A percentile compares a stretch with the other conserved stretches of the same genome.
phyloP scores from a whole-genome alignment of 176 grass and related monocot species.

The Alloteropsis semialata region DNA sequence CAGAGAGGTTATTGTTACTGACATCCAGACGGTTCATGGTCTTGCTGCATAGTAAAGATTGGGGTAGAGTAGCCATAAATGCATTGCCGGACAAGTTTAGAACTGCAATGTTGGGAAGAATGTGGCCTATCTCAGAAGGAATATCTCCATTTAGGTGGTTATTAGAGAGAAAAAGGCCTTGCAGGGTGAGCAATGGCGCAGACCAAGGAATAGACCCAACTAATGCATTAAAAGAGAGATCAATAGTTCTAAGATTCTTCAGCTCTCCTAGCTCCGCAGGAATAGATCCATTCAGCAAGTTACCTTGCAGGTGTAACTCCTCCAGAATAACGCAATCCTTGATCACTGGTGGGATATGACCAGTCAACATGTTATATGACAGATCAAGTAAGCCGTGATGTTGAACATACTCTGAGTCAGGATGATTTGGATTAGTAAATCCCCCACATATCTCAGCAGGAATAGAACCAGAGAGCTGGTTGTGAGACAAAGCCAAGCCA shows the following conservation, averaged over 20 bases:
- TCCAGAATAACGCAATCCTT: constrained; percentile 64
- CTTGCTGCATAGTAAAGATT: constrained; percentile 47
- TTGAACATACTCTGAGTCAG: constrained; percentile 90
- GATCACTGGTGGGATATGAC: constrained; percentile 66
- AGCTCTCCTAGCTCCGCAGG: constrained; percentile 59
- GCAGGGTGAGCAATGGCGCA: too few relatives aligned
- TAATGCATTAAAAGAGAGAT: too few relatives aligned
- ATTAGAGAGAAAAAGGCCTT: too few relatives aligned
- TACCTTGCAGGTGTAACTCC: constrained; percentile 74
- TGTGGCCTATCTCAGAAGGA: too few relatives aligned
- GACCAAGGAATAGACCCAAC: too few relatives aligned
- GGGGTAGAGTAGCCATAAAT: constrained; percentile 51
- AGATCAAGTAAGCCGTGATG: constrained; percentile 94
- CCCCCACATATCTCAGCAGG: constrained; percentile 57
- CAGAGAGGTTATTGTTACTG: constrained; percentile 61
- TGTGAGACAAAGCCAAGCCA: constrained; percentile 70
- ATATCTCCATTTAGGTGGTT: too few relatives aligned
- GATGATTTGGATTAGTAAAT: constrained; percentile 61
- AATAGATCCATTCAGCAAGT: constrained; percentile 73
- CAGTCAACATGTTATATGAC: constrained; percentile 70
- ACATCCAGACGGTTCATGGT: constrained; percentile 51
- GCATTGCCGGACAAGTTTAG: constrained; percentile 62
- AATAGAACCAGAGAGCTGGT: constrained; percentile 71
- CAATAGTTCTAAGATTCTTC: too few relatives aligned
- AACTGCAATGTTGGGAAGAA: constrained; percentile 9